Conservation (phyloP, 1,139 yeast species). For the Blastobotrys apis region DNA sequence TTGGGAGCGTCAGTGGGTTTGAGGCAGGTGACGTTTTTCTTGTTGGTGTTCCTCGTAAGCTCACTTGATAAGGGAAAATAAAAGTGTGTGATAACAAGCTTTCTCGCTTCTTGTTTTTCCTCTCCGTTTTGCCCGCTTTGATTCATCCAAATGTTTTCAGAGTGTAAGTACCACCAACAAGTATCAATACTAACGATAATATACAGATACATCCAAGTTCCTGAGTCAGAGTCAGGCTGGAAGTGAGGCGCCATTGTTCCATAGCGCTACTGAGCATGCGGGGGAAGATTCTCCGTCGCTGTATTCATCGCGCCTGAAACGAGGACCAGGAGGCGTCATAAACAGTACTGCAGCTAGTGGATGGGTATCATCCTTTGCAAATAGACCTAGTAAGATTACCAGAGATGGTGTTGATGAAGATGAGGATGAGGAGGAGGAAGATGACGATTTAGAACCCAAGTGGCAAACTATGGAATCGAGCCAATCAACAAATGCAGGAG, state of each 20-base stretch:
- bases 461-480: conserved; percentile 12
- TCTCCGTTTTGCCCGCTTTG: too few species aligned
- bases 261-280: conserved; percentile 29
- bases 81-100: too few species aligned
- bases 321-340: too few species aligned
- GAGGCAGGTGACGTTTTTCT: too few species aligned
- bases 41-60: too few species aligned
- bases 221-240: conserved; percentile 34
- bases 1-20: too few species aligned
- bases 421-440: conserved; percentile 12
- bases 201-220: conserved; percentile 38
- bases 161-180: conserved; percentile 24
- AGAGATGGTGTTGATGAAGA: conserved; percentile 6
- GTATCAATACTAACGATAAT: not conserved
- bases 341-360: conserved; percentile 8
- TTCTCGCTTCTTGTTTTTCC: too few species aligned
- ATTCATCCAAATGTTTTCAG: conserved; percentile 30
- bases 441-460: conserved; percentile 12
- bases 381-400: conserved; percentile 12
- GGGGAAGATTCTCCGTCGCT: conserved; percentile 24
- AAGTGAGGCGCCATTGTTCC: conserved; percentile 33
- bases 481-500: conserved; percentile 1
- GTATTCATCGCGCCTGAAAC: conserved; percentile 18
- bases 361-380: conserved; percentile 27
- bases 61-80: too few species aligned